Evolutionary conservation across 2,329 filamentous ascomycete species (phyloP).

Genomic region (Ophiocordyceps sinensis): DNA sequence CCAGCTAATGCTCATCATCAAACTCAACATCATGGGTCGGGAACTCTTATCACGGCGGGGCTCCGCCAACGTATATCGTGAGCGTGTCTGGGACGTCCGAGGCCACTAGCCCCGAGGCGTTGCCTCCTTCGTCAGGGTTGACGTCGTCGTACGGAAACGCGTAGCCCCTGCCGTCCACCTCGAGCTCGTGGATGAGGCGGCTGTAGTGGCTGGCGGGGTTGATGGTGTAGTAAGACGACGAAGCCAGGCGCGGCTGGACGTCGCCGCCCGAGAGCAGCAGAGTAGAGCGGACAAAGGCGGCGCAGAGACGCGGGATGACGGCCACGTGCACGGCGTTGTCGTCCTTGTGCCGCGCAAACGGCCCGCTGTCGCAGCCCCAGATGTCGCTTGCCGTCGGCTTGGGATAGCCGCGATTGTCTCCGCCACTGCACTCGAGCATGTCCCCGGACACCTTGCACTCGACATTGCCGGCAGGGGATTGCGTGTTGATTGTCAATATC

Average conservation of each 20-base stretch:
- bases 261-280: slow-evolving; percentile 30
- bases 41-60: slow-evolving; percentile 1
- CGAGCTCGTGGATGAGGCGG: slow-evolving; percentile 43
- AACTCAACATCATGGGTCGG: too few species aligned
- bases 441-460: slow-evolving; percentile 21
- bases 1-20: too few species aligned
- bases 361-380: slow-evolving; percentile 35
- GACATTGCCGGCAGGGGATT: slow-evolving; percentile 22
- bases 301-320: slow-evolving; percentile 32
- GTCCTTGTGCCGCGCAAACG: slow-evolving; percentile 21
- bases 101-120: slow-evolving; percentile 27
- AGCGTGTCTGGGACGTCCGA: slow-evolving; percentile 11
- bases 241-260: slow-evolving; percentile 24
- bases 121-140: slow-evolving; percentile 34
- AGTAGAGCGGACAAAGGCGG: slow-evolving; percentile 33
- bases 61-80: slow-evolving; percentile 14
- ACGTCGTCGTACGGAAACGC: slow-evolving; percentile 58
- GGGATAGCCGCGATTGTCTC: slow-evolving; percentile 26
- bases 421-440: slow-evolving; percentile 21
- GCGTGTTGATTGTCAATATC: slow-evolving; percentile 28
- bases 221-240: slow-evolving; percentile 28
- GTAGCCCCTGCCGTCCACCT: slow-evolving; percentile 46
- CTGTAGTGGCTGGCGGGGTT: slow-evolving; percentile 40
- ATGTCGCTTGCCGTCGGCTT: slow-evolving; percentile 31
- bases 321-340: slow-evolving; percentile 27